Conservation (phyloP, 1,284 basidiomycete genomes). For the Leccinum huronense region DNA sequence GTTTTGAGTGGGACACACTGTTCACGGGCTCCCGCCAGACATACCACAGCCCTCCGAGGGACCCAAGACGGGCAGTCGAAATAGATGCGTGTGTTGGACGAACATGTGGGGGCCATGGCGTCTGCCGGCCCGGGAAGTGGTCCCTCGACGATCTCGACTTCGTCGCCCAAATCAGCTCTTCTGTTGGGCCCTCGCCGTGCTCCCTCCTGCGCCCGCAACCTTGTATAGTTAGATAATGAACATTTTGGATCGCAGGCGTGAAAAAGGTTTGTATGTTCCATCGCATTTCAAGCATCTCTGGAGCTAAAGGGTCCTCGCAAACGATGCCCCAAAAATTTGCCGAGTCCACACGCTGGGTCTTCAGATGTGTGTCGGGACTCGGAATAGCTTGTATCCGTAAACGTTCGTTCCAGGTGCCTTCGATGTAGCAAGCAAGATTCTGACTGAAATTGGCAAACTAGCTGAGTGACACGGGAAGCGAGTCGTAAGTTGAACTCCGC, state of each 20-base stretch:
- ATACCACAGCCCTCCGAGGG: too few relatives aligned
- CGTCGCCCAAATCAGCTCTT: constrained; percentile 50
- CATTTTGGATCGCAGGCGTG: constrained; percentile 76
- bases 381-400: too few relatives aligned
- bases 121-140: constrained; percentile 36
- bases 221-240: constrained; percentile 87
- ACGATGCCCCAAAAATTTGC: constrained; percentile 93
- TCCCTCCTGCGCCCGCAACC: constrained; percentile 36
- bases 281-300: constrained; percentile 70
- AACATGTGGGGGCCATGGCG: constrained; percentile 11
- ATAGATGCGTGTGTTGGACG: neutral
- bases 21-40: too few relatives aligned
- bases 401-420: constrained; percentile 81
- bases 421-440: constrained; percentile 87
- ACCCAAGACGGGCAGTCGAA: neutral
- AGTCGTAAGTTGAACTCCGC: constrained; percentile 91
- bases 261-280: constrained; percentile 97
- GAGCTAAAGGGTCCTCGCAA: constrained; percentile 72
- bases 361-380: constrained; percentile 59
- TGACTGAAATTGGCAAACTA: constrained; percentile 87
- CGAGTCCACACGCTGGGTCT: constrained; percentile 90
- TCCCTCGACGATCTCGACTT: constrained; percentile 56
- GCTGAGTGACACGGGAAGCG: constrained; percentile 80
- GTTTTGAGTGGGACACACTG: too few relatives aligned
- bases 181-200: constrained; percentile 39